Base-by-base conservation (phyloP, 2,329 filamentous ascomycete species). In the Pyrenophora tritici-repentis region DNA sequence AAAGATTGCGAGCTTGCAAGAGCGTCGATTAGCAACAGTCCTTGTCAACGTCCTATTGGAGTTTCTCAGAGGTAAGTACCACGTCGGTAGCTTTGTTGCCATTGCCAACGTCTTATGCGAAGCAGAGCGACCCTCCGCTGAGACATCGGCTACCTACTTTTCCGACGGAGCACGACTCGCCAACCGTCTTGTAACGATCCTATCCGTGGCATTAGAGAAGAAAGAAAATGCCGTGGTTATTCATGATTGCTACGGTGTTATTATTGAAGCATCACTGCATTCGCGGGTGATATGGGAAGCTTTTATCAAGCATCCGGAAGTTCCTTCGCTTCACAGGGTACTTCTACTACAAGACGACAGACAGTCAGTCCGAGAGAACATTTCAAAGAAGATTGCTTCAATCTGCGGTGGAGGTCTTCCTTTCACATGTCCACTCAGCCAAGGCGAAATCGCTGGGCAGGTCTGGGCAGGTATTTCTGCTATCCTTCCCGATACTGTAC, bases 191-290 rank as follows among this genome's bases (percentile, higher is more conserved):
- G n/a, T 71, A 9, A 46, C 45, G 10, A 64, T 73, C 1, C 44
- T 72, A 6, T 56, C 58, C 2, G 41, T 65, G 16, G 50, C 66
- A 13, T 46, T 71, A 13, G 50, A 56, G 31, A 50, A 44, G 1
- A 42, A 59, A 13, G 46, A 53, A 22, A 59, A 65, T 14, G 45
- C 64, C 18, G 22, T 43, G 6, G 33, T 63, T 6, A 56, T 63
- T 4, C 61, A 53, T 31, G 49, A 66, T 13, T 65, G 65, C 10
- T 74, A 73, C 41, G 63, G 63, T 10, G 63, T 60, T 1, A 68
- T 75, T 13, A 29, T 75, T 1, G 72, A 75, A 51, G 69, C 70
- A 31, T 73, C 67, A 5, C 53, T 74, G 13, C 71, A 73, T 48
- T 74, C 65, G 18, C 58, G 59, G 29, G 54, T 36, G 5, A 53